Evolutionary conservation across 805 yeast genomes (phyloP), one percentile per base, ranked within the genome.

Genomic region (Lachancea kluyveri): DNA sequence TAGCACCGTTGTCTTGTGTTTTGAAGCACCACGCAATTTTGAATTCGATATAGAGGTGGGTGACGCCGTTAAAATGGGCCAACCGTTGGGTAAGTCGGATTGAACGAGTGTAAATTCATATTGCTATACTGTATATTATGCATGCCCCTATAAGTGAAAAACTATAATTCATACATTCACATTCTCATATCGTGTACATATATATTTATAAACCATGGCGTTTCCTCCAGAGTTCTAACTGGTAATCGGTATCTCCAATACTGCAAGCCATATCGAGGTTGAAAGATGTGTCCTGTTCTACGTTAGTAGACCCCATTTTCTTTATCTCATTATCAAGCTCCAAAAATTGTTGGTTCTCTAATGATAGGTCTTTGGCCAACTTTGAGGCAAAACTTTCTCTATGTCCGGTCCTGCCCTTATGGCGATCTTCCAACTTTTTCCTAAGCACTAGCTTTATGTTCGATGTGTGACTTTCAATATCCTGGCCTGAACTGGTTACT

Each of bases 1-100:
- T 0, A 81, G 94, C 17, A 92, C 99, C 0, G 92, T 92, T n/a
- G 98, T 92, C 11, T 67, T 92, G 42, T 94, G 90, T 14, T 92
- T 92, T 60, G 98, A 92, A 62, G 98, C 96, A 2, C 98, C 98
- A 16, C 71, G 69, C 36, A 64, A 69, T 39, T 92, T 90, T 57
- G 60, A 73, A 48, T 92, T 87, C 51, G 62, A 70, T 21, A 69
- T 87, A 26, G 64, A 70, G 28, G 69, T 71, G 10, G 94, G 94
- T n/a, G 79, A 86, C 45, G 70, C 65, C 42, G 87, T 92, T 28
- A 76, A 77, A 53, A 76, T 90, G 76, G 98, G 98, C 8, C 80
- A 90, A 61, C 50, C 72, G 8, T 62, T 88, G 26, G 95, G 96
- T 15, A 59, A 42, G 10, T 45, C 52, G 35, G 38, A 35, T 26